These are phyloP conservation scores for Zarea fungicola DNA, from an alignment of 2,329 filamentous ascomycete genomes.

Conservation along the genomic window DNA sequence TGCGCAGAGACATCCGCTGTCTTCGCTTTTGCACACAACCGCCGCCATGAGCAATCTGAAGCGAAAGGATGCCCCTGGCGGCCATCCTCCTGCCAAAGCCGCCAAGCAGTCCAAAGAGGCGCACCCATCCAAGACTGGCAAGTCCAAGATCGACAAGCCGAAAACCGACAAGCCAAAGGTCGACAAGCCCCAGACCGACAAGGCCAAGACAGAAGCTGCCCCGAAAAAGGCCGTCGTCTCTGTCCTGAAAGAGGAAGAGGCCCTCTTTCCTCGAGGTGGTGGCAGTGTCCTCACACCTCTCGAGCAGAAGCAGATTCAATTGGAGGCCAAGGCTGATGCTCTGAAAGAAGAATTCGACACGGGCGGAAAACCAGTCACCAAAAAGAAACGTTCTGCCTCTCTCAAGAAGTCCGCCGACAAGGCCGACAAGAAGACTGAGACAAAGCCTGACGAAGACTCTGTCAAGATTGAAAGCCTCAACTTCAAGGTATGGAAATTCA, in stretches of 20 bases:
- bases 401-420: conserved; percentile 48
- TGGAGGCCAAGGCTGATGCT: conserved; percentile 88
- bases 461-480: conserved; percentile 82
- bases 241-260: conserved; percentile 69
- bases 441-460: conserved; percentile 40
- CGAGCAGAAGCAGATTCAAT: conserved; percentile 93
- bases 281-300: conserved; percentile 85
- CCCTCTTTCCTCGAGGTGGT: conserved; percentile 86
- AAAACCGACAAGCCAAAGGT: no score
- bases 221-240: conserved; percentile 36
- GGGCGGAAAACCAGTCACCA: conserved; percentile 38
- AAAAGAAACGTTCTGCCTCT: conserved; percentile 54
- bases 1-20: conserved; percentile 14
- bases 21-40: conserved; percentile 20
- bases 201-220: conserved; percentile 27
- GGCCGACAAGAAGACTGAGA: conserved; percentile 47
- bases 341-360: conserved; percentile 68
- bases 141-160: conserved; percentile 18
- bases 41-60: conserved; percentile 51
- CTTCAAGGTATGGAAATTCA: conserved; percentile 61
- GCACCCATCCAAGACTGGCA: conserved; percentile 42
- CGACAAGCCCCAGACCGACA: conserved; percentile 42
- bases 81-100: conserved; percentile 43
- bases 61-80: conserved; percentile 52
- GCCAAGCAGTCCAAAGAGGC: conserved; percentile 41